Percentiles rank a stretch among this genome's conserved stretches.
Evolutionary conservation across 2,329 filamentous ascomycete genomes (phyloP).

Genomic region (Sporothrix inflata): DNA sequence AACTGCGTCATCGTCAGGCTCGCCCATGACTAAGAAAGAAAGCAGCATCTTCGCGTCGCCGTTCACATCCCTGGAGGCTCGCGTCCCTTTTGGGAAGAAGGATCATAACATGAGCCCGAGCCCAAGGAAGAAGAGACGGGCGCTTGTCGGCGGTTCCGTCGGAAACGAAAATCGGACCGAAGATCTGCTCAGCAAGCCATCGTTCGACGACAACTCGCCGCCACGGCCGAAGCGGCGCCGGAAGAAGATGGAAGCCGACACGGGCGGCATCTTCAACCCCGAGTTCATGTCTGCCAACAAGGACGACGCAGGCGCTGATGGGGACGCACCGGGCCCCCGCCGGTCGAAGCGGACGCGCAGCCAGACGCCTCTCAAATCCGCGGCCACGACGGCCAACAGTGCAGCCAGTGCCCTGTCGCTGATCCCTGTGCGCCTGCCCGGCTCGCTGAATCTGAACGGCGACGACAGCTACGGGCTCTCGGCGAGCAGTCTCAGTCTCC

Average conservation of each 20-base stretch:
- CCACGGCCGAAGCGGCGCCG: constrained; percentile 40
- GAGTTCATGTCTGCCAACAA: constrained; percentile 33
- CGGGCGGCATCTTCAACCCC: constrained; percentile 38
- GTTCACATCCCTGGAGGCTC: constrained; percentile 27
- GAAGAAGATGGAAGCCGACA: constrained; percentile 38
- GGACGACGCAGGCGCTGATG: not conserved
- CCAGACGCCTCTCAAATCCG: constrained; percentile 35
- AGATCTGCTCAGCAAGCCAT: constrained; percentile 36
- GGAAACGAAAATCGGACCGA: constrained; percentile 15
- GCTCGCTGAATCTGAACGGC: constrained; percentile 38
- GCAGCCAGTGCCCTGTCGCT: constrained; percentile 39
- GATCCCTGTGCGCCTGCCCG: constrained; percentile 41
- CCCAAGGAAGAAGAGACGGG: constrained; percentile 46
- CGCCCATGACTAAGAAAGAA: constrained; percentile 37
- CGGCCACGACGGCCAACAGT: constrained; percentile 37
- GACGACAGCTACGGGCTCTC: constrained; percentile 35
- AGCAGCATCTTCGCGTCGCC: constrained; percentile 18
- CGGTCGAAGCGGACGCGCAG: constrained; percentile 34
- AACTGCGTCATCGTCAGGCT: constrained; percentile 39
- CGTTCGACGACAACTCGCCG: constrained; percentile 37
- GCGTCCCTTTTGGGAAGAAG: constrained; percentile 42
- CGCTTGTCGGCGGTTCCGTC: constrained; percentile 16
- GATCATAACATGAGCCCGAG: constrained; percentile 46
- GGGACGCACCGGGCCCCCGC: constrained; percentile 8
- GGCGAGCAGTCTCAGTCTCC: constrained; percentile 32